These are phyloP conservation scores for Diaporthe citriasiana DNA, from an alignment of 2,329 filamentous ascomycete genomes.

Conservation along the genomic window DNA sequence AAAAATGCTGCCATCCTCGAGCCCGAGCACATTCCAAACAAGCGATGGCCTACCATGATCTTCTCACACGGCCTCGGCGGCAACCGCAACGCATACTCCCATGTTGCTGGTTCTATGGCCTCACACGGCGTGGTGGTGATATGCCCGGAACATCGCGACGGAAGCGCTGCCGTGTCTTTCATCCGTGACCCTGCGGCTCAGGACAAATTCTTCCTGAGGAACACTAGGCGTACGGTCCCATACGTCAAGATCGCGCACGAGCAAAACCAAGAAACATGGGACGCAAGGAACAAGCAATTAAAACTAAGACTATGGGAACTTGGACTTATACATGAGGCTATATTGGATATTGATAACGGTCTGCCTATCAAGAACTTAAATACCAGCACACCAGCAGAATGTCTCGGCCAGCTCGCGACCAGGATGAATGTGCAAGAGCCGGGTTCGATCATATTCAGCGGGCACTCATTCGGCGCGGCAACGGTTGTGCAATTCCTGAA, in stretches of 20 bases:
- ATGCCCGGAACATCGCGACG: conserved; percentile 87
- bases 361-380: conserved; percentile 66
- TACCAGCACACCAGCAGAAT: conserved; percentile 56
- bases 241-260: conserved; percentile 73
- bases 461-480: conserved; percentile 86
- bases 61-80: conserved; percentile 91
- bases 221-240: conserved; percentile 55
- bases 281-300: conserved; percentile 78
- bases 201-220: conserved; percentile 53
- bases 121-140: conserved; percentile 86
- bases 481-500: conserved; percentile 84
- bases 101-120: conserved; percentile 82
- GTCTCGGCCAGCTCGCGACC: conserved; percentile 72
- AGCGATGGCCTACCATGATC: conserved; percentile 83
- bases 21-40: conserved; percentile 57
- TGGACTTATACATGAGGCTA: conserved; percentile 76
- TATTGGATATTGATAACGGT: conserved; percentile 76
- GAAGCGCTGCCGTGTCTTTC: conserved; percentile 81
- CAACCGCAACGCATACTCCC: conserved; percentile 87
- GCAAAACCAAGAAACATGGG: conserved; percentile 75
- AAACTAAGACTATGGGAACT: conserved; percentile 85
- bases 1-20: conserved; percentile 77
- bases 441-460: conserved; percentile 80
- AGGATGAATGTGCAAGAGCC: conserved; percentile 77
- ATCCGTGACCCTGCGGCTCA: conserved; percentile 73